Base-by-base conservation (phyloP, 305 asterid species). In the Fraxinus albicans region DNA sequence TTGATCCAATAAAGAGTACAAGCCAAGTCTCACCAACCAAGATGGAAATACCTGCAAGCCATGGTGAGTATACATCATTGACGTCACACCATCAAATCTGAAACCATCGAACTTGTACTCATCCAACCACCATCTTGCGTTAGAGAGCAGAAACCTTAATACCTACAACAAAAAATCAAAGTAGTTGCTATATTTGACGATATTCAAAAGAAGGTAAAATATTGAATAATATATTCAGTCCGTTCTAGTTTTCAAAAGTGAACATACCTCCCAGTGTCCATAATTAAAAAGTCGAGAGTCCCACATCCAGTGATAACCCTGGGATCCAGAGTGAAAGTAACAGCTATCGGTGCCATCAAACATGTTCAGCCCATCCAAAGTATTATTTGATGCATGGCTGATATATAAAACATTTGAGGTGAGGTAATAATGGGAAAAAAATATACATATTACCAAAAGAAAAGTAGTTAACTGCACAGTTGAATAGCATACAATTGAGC, bases 61-160 rank as follows among this genome's bases (percentile, higher is more conserved):
- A 81, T 93, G 99, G 92, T 97, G 99, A 82, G 97, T 95, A 84
- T 97, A 97, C 99, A 97, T 97, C 99, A 97, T 97, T 73, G 99
- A 97, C 79, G 99, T 97, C 86, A 95, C 98, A 63, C 99, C 99
- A 88, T 97, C 99, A 89, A 94, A 97, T 89, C 99, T 94, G 91
- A 97, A 97, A 55, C 99, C 99, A 82, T 97, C 99, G 75, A 97
- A 97, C 91, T 97, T 97, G 88, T 94, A 97, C 91, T 97, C 99
- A 90, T 97, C 99, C 92, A 97, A 88, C 99, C 99, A 97, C 99
- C 99, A 97, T 89, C 99, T 93, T 65, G 99, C 97, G 84, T 95
- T 97, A 33, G 99, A 97, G 82, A 97, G 98, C 87, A 97, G 99
- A 90, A 44, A 97, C 89, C 99, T 89, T 79, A 94, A 88, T 75